Conservation (phyloP, 257 asterid species). For the Gentiana macrophylla region DNA sequence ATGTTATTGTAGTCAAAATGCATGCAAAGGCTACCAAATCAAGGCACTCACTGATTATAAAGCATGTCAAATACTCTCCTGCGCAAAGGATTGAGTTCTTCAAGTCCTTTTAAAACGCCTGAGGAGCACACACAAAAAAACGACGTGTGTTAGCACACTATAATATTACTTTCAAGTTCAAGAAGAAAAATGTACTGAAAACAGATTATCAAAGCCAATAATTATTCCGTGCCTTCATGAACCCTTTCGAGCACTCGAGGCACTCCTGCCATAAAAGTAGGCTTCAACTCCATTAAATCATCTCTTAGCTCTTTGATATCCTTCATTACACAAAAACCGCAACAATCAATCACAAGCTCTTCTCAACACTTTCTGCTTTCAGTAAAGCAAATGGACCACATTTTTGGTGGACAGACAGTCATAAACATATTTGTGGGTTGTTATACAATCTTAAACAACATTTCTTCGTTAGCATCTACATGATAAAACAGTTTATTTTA, state of each 20-base stretch:
- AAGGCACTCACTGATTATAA: slow-evolving; percentile 50
- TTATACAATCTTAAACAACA: neutral
- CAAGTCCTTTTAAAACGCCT: slow-evolving; percentile 84
- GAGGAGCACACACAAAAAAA: slow-evolving; percentile 7
- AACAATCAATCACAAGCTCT: neutral
- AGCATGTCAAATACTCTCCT: slow-evolving; percentile 63
- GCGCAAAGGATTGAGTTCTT: slow-evolving; percentile 80
- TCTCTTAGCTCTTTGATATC: slow-evolving; percentile 75
- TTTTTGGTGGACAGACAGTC: no score
- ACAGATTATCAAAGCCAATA: slow-evolving; percentile 2
- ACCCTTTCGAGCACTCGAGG: slow-evolving; percentile 83
- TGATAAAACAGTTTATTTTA: no score
- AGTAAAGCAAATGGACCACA: no score
- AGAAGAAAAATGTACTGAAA: neutral
- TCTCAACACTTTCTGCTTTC: no score
- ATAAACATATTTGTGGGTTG: neutral
- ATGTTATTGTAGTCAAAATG: neutral
- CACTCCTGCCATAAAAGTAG: slow-evolving; percentile 92
- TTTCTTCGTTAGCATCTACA: no score
- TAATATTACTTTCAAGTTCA: neutral
- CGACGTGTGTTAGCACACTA: neutral
- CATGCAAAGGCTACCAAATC: neutral
- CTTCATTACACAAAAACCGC: slow-evolving; percentile 24
- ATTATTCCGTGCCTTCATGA: slow-evolving; percentile 55
- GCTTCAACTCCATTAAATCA: slow-evolving; percentile 72